Conservation (phyloP, 768 basidiomycete species). For the Tulasnella sp. region DNA sequence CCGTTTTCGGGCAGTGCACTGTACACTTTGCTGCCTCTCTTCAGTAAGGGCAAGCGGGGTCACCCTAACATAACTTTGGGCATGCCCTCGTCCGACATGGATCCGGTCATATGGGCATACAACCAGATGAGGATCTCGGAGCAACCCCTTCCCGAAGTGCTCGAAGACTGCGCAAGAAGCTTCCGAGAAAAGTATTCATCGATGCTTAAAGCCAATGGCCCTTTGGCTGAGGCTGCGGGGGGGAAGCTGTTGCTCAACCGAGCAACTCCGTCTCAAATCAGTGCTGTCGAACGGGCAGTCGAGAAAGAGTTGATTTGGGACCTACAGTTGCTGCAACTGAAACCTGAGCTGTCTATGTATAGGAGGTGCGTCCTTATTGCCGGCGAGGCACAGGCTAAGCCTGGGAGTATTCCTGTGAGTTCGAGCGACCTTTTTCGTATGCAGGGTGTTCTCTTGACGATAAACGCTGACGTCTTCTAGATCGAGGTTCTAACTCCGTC, state of each 20-base stretch:
- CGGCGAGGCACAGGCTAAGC: background rate
- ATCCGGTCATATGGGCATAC: background rate
- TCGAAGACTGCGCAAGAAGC: background rate
- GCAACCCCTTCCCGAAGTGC: background rate
- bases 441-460: too few species aligned
- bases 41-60: background rate
- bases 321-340: background rate
- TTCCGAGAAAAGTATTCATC: background rate
- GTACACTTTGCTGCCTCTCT: background rate
- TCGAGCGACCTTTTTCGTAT: background rate
- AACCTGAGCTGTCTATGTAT: background rate
- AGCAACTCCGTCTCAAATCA: background rate
- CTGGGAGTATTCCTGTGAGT: background rate
- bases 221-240: background rate
- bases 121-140: background rate
- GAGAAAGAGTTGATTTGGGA: background rate
- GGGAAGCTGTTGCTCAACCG: background rate
- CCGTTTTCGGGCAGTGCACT: background rate
- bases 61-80: background rate
- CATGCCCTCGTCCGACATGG: background rate
- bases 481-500: background rate
- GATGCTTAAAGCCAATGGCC: background rate
- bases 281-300: background rate
- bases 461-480: too few species aligned
- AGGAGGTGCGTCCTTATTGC: background rate